Percentiles rank a stretch among this genome's conserved stretches.
Evolutionary conservation across 768 basidiomycete species (phyloP).

Genomic region (Suillus clintonianus): DNA sequence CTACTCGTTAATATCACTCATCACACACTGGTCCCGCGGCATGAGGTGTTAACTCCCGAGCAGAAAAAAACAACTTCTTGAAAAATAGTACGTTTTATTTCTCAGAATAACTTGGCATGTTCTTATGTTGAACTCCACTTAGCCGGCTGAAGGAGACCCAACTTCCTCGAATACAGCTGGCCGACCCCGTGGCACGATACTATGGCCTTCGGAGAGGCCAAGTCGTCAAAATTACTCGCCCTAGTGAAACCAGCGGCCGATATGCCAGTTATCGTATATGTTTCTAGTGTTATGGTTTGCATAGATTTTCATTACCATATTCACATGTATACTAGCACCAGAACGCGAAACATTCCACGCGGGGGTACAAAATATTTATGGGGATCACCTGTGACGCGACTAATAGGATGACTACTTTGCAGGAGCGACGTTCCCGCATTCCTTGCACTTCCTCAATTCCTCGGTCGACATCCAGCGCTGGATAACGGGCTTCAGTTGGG

Average conservation of each 20-base stretch:
- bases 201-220: constrained; percentile 95
- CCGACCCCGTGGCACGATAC: constrained; percentile 97
- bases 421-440: constrained; percentile 66
- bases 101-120: constrained; percentile 8
- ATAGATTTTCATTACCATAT: constrained; percentile 2
- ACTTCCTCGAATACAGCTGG: constrained; percentile 92
- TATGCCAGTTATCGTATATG: constrained; percentile 93
- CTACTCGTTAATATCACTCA: constrained; percentile 96
- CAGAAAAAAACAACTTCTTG: constrained; percentile 84
- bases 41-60: constrained; percentile 82
- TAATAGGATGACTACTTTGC: constrained; percentile 43
- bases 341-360: not conserved
- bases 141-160: constrained; percentile 98
- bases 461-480: constrained; percentile 76
- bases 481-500: constrained; percentile 91
- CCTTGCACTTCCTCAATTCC: constrained; percentile 64
- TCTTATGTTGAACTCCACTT: constrained; percentile 6
- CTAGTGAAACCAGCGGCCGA: constrained; percentile 94
- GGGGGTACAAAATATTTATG: constrained; percentile 6
- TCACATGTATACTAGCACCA: constrained; percentile 1
- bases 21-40: constrained; percentile 91
- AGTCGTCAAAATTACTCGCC: constrained; percentile 97
- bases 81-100: constrained; percentile 79
- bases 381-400: not conserved
- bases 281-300: constrained; percentile 48